These are phyloP conservation scores for Chrysanthemum seticuspe DNA, from an alignment of 129 eudicot species.

Conservation along the genomic window DNA sequence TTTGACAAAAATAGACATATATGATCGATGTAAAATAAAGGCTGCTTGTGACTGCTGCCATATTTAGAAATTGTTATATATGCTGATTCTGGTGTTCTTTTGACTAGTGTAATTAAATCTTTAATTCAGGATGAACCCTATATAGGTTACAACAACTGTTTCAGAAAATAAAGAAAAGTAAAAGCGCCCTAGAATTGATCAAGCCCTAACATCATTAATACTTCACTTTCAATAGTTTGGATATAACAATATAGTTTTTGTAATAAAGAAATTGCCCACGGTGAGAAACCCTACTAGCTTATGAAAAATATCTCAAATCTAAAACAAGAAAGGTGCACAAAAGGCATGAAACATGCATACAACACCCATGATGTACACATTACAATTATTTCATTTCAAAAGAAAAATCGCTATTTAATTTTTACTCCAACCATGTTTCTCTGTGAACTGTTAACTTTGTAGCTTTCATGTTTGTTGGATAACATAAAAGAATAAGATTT, in stretches of 20 bases:
- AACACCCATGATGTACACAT: not conserved
- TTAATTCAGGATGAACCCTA: not conserved
- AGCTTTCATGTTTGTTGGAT: no score
- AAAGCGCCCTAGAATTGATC: conserved; percentile 15
- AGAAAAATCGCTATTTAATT: no score
- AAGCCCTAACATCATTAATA: conserved; percentile 15
- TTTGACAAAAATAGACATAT: not conserved
- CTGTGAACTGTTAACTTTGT: no score
- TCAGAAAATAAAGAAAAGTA: not conserved
- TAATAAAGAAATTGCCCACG: conserved; percentile 15
- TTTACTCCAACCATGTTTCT: no score
- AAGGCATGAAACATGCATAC: conserved; percentile 18
- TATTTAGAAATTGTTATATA: not conserved
- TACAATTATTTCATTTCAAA: no score
- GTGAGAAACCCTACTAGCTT: conserved; percentile 15
- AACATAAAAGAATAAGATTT: no score
- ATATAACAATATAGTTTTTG: not conserved
- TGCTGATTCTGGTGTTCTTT: conserved; percentile 12
- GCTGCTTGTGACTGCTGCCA: conserved; percentile 6
- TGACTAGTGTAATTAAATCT: conserved; percentile 9
- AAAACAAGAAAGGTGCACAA: conserved; percentile 16
- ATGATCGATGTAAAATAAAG: conserved; percentile 6
- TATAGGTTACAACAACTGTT: not conserved
- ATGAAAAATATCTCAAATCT: not conserved
- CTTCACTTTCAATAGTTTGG: conserved; percentile 11